Percentiles rank a stretch among this genome's conserved stretches.
Evolutionary conservation across 1,284 basidiomycete genomes (phyloP).

Genomic region (Cryptococcus sp.): DNA sequence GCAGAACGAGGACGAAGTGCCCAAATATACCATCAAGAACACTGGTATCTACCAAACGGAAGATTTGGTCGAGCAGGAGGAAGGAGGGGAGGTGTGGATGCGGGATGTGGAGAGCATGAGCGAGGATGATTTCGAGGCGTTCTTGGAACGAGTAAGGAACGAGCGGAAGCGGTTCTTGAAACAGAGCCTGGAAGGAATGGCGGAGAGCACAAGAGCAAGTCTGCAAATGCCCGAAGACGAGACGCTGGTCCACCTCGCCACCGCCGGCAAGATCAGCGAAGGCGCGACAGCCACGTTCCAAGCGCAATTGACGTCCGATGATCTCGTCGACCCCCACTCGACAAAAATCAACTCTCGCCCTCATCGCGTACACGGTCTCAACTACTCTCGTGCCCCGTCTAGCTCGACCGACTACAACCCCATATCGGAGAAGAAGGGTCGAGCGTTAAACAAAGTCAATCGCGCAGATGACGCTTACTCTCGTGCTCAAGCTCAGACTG

Average conservation of each 20-base stretch:
- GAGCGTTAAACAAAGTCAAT: slow-evolving; percentile 26
- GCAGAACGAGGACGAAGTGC: slow-evolving; percentile 18
- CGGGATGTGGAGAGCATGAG: slow-evolving; percentile 50
- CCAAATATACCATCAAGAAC: slow-evolving; percentile 1
- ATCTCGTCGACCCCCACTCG: slow-evolving; percentile 15
- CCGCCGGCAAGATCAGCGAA: slow-evolving; percentile 9
- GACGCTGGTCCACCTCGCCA: slow-evolving; percentile 30
- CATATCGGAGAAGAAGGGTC: slow-evolving; percentile 13
- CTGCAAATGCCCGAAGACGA: slow-evolving; percentile 23
- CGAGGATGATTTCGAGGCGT: slow-evolving; percentile 40
- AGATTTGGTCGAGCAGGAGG: not conserved
- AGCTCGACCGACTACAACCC: slow-evolving; percentile 10
- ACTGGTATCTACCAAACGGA: not conserved
- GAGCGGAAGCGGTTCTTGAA: slow-evolving; percentile 25
- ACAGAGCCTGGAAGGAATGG: slow-evolving; percentile 21
- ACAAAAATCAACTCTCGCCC: slow-evolving; percentile 30
- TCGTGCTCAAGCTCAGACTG: too few species aligned
- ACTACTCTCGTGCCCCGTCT: slow-evolving; percentile 27
- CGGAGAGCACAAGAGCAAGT: slow-evolving; percentile 11
- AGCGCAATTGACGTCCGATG: slow-evolving; percentile 16
- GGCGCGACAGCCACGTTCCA: slow-evolving; percentile 31
- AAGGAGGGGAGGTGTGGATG: slow-evolving; percentile 20
- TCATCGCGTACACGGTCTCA: slow-evolving; percentile 41
- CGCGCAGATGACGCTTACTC: slow-evolving; percentile 4
- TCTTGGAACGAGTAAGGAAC: slow-evolving; percentile 36